These are phyloP conservation scores for Pichia sp. DNA, from an alignment of 1,139 yeast genomes.

Conservation along the genomic window DNA sequence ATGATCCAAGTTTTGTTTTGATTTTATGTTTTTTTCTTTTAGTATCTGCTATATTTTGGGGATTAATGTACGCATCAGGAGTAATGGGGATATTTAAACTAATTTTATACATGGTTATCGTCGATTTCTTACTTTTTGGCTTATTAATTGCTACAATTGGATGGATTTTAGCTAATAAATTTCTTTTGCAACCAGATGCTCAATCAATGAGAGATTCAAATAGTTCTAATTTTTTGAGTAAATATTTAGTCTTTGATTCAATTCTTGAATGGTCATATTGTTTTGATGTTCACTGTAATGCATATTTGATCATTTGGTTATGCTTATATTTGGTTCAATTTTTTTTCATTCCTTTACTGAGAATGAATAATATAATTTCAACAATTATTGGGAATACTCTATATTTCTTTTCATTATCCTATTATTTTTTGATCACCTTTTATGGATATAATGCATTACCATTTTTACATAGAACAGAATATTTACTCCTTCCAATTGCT, in stretches of 20 bases:
- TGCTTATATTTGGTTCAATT: constrained; percentile 72
- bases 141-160: constrained; percentile 60
- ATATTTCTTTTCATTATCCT: constrained; percentile 64
- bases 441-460: constrained; percentile 86
- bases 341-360: constrained; percentile 63
- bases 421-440: constrained; percentile 74
- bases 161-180: constrained; percentile 65
- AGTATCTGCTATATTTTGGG: constrained; percentile 85
- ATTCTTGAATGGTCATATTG: constrained; percentile 91
- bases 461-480: constrained; percentile 59
- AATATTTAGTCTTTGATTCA: constrained; percentile 21
- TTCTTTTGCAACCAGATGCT: constrained; percentile 37
- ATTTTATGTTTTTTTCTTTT: constrained; percentile 58
- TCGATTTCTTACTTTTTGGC: constrained; percentile 76
- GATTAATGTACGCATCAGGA: constrained; percentile 68
- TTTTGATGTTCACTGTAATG: constrained; percentile 88
- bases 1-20: constrained; percentile 84
- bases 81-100: constrained; percentile 54
- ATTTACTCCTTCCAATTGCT: constrained; percentile 52
- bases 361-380: constrained; percentile 57
- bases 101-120: constrained; percentile 74
- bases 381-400: constrained; percentile 70
- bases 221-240: constrained; percentile 11
- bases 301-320: constrained; percentile 78
- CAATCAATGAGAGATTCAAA: constrained; percentile 17